These are phyloP conservation scores for Pythium plurisporium DNA, from an alignment of 352 stramenopile genomes.

Conservation along the genomic window DNA sequence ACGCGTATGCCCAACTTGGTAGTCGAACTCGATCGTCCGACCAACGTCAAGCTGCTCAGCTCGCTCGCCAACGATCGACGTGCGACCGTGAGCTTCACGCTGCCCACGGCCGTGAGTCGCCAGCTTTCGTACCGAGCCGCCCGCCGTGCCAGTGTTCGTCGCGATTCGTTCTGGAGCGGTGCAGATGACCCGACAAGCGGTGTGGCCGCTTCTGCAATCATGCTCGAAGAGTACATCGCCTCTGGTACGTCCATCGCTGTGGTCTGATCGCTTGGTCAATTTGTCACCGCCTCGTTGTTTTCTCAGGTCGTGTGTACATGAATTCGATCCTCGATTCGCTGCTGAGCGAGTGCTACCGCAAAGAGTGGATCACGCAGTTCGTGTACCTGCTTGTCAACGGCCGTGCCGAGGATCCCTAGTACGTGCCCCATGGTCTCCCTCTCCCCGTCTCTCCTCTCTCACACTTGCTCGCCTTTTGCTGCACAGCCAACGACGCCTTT, in stretches of 20 bases:
- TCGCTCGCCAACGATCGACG: slow-evolving; percentile 57
- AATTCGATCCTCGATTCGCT: slow-evolving; percentile 68
- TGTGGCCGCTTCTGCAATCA: slow-evolving; percentile 35
- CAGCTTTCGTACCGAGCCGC: slow-evolving; percentile 42
- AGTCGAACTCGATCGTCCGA: slow-evolving; percentile 63
- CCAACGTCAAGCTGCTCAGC: slow-evolving; percentile 77
- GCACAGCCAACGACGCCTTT: slow-evolving; percentile 49
- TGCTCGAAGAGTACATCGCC: slow-evolving; percentile 68
- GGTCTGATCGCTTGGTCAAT: background rate
- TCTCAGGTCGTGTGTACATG: slow-evolving; percentile 61
- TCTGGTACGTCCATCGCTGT: slow-evolving; percentile 31
- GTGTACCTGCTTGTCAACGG: slow-evolving; percentile 63
- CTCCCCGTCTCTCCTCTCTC: background rate
- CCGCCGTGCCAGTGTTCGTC: slow-evolving; percentile 34
- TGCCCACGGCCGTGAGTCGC: slow-evolving; percentile 32
- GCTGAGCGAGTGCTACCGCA: slow-evolving; percentile 77
- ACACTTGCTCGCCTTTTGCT: background rate
- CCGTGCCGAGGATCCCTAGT: slow-evolving; percentile 53
- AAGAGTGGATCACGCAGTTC: slow-evolving; percentile 68
- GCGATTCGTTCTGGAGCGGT: slow-evolving; percentile 37
- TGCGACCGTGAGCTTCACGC: slow-evolving; percentile 30
- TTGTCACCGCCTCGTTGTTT: background rate
- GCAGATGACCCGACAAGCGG: slow-evolving; percentile 31
- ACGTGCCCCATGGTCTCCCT: slow-evolving; percentile 3
- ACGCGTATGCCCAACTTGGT: slow-evolving; percentile 65